Evolutionary conservation across 495 filamentous ascomycete genomes (phyloP).

Genomic region (Clavariopsis aquatica): DNA sequence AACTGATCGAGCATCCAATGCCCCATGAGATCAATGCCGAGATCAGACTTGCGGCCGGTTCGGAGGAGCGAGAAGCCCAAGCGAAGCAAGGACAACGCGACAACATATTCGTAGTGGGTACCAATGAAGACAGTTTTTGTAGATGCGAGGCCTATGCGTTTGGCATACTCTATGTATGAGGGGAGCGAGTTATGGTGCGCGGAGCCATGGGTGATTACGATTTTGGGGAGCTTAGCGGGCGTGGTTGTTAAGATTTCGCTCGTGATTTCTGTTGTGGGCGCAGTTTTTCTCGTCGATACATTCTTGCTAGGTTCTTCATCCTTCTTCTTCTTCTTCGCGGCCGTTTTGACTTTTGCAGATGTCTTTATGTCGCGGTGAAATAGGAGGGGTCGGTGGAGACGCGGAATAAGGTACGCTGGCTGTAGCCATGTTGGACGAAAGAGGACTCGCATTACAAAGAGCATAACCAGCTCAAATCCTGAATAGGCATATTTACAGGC

Average conservation of each 20-base stretch:
- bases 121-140: constrained; percentile 61
- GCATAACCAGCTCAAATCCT: background rate
- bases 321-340: background rate
- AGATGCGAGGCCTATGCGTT: constrained; percentile 54
- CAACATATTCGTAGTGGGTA: constrained; percentile 76
- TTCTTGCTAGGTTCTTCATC: background rate
- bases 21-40: constrained; percentile 82
- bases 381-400: constrained; percentile 6
- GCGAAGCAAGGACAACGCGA: constrained; percentile 59
- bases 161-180: constrained; percentile 72
- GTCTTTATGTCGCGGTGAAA: constrained; percentile 11
- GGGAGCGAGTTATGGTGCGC: constrained; percentile 62
- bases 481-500: constrained; percentile 25
- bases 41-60: constrained; percentile 72
- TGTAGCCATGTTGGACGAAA: constrained; percentile 5
- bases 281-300: background rate
- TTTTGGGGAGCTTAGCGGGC: constrained; percentile 36
- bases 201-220: constrained; percentile 43
- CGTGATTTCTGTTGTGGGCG: background rate
- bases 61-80: constrained; percentile 69
- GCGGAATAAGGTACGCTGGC: background rate
- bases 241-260: no score
- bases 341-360: background rate
- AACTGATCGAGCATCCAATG: constrained; percentile 68
- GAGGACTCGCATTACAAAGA: constrained; percentile 19